phyloP scores from a whole-genome alignment of 129 eudicot species.

The Silybum marianum region DNA sequence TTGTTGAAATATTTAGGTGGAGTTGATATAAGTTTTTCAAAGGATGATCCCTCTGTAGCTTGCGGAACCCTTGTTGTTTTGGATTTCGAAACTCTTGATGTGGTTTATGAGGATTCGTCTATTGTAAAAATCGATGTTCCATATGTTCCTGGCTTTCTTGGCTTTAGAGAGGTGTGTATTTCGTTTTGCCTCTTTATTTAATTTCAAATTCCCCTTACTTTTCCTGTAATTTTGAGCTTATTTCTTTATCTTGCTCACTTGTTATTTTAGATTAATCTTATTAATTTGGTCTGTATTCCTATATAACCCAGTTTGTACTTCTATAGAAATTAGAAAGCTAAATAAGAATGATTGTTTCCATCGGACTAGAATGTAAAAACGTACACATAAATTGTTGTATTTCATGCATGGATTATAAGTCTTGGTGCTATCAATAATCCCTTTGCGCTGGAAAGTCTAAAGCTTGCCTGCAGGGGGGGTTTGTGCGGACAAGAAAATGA shows the following conservation, averaged over 20 bases:
- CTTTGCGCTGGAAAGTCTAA: background rate
- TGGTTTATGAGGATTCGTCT: slow-evolving; percentile 66
- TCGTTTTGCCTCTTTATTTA: background rate
- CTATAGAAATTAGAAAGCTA: slow-evolving; percentile 6
- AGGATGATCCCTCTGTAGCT: slow-evolving; percentile 66
- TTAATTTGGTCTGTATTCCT: slow-evolving; percentile 6
- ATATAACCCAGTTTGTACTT: background rate
- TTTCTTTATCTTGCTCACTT: background rate
- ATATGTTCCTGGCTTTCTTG: slow-evolving; percentile 89
- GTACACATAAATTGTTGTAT: background rate
- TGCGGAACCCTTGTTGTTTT: slow-evolving; percentile 84
- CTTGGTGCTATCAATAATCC: background rate
- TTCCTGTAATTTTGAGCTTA: slow-evolving; percentile 2
- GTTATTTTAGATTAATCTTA: background rate
- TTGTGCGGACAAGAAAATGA: background rate
- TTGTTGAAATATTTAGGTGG: slow-evolving; percentile 80
- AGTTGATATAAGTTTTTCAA: slow-evolving; percentile 85
- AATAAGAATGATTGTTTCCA: background rate
- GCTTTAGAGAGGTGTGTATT: slow-evolving; percentile 77
- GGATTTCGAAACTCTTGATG: slow-evolving; percentile 59
- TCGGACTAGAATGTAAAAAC: background rate
- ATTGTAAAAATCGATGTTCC: slow-evolving; percentile 62
- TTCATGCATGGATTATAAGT: background rate
- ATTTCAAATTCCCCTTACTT: slow-evolving; percentile 1
- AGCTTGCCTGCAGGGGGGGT: background rate